Percentiles rank a stretch among this genome's conserved stretches.
Conservation (phyloP, 2,329 filamentous ascomycete genomes). For the Xylaria digitata region DNA sequence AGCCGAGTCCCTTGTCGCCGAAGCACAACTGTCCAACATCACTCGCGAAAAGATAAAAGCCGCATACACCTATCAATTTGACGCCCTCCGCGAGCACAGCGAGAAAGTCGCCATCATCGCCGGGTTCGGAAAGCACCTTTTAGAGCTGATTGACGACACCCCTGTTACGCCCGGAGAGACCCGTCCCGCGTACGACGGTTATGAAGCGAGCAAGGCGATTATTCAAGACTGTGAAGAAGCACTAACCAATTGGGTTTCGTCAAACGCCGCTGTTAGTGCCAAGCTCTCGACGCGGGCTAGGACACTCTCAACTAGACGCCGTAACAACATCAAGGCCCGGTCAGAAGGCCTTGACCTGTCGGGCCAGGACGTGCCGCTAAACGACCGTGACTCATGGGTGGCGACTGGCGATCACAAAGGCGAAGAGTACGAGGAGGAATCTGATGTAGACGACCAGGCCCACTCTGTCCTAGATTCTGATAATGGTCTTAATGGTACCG, state of each 20-base stretch:
- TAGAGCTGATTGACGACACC: constrained; percentile 95
- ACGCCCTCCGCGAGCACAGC: constrained; percentile 95
- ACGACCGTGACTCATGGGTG: constrained; percentile 87
- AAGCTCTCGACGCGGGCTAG: constrained; percentile 89
- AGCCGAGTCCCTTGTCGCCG: constrained; percentile 97
- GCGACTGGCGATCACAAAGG: constrained; percentile 74
- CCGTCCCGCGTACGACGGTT: constrained; percentile 93
- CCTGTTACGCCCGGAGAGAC: constrained; percentile 98
- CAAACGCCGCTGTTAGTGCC: constrained; percentile 87
- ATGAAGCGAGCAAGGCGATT: constrained; percentile 98
- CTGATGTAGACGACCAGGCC: constrained; percentile 72
- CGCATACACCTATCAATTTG: constrained; percentile 97
- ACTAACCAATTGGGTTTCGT: constrained; percentile 94
- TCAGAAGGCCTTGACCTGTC: constrained; percentile 83
- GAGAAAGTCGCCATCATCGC: constrained; percentile 99
- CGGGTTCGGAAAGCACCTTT: constrained; percentile 96
- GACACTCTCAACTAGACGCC: constrained; percentile 85
- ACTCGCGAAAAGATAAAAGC: constrained; percentile 99
- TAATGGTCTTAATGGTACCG: constrained; percentile 62
- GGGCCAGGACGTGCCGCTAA: constrained; percentile 80
- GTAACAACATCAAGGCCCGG: constrained; percentile 74
- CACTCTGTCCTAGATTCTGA: constrained; percentile 65
- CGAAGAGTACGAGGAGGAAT: constrained; percentile 69
- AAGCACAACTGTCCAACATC: constrained; percentile 98
- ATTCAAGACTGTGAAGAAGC: constrained; percentile 99